These are phyloP conservation scores for Suhomyces bolitotheri DNA, from an alignment of 1,139 yeast species.

Conservation along the genomic window DNA sequence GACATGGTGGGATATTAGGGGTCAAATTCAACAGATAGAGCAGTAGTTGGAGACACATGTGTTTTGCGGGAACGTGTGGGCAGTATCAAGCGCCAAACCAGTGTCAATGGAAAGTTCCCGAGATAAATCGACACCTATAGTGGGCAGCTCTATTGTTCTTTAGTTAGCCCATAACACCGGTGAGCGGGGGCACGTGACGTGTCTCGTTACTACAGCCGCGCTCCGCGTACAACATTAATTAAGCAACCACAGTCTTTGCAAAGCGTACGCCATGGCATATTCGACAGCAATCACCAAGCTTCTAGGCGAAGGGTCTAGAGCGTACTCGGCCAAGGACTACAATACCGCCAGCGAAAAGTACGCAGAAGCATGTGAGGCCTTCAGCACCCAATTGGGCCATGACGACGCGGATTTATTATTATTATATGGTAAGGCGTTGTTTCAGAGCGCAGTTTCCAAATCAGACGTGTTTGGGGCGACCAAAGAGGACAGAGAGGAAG, in stretches of 20 bases:
- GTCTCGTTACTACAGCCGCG: too few relatives aligned
- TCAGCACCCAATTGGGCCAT: conserved; percentile 49
- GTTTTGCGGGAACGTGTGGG: too few relatives aligned
- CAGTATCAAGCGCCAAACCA: too few relatives aligned
- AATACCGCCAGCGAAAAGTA: conserved; percentile 71
- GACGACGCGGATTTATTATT: conserved; percentile 72
- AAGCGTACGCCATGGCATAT: conserved; percentile 23
- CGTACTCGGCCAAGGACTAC: conserved; percentile 62
- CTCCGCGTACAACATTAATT: too few relatives aligned
- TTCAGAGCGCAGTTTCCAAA: conserved; percentile 71
- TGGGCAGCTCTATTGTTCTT: too few relatives aligned
- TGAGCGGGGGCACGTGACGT: too few relatives aligned
- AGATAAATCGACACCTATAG: too few relatives aligned
- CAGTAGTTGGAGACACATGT: too few relatives aligned
- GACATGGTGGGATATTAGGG: conserved; percentile 2
- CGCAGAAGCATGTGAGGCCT: conserved; percentile 70
- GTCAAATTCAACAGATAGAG: too few relatives aligned
- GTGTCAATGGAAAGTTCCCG: too few relatives aligned
- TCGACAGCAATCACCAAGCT: conserved; percentile 42
- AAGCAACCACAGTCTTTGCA: too few relatives aligned
- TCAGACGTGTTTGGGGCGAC: conserved; percentile 79
- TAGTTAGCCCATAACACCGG: too few relatives aligned
- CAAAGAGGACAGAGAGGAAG: conserved; percentile 19
- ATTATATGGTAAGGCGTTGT: conserved; percentile 79
- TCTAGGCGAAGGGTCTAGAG: conserved; percentile 59